Evolutionary conservation across 371 early-diverging fungal genomes (phyloP), one percentile per base, ranked within the genome.

Genomic region (Chytridiales sp.): DNA sequence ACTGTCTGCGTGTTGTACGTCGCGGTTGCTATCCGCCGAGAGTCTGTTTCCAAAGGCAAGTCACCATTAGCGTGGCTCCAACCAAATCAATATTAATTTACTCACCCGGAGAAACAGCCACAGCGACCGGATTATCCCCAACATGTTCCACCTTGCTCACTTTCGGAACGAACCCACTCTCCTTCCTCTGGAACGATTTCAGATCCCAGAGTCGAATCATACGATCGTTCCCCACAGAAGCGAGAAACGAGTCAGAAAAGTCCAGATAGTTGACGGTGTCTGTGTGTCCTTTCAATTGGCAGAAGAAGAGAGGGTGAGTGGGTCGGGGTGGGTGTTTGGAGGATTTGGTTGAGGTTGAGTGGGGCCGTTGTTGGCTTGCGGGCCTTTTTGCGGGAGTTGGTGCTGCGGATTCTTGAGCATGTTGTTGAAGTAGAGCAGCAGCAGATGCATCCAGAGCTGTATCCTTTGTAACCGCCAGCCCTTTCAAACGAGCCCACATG

Each of bases 121-220:
- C 22, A 4, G 5, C 29, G 48, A 19, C 5, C 5, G 48, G 48
- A 4, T 27, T 30, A 27, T 48, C 48, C 6, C 48, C 27, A 4
- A 30, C 48, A 48, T 48, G 48, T 13, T 48, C 48, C 17, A 48
- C 13, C 19, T 48, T 48, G 4, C 30, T 48, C 8, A 48, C 48
- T 27, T 48, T 48, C 6, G 48, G 48, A 4, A 48, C 19, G 29
- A 48, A 48, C 30, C 48, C 32, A 32, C 48, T 48, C 27, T 48
- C 48, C 29, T 48, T 48, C 6, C 29, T 9, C 22, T 48, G 30
- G 19, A 48, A 48, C 9, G 48, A 48, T 6, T 6, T 17, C 15
- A 48, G 13, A 6, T 27, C 8, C 48, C 48, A 48, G 32, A 48
- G 6, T 5, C 48, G 15, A 19, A 48, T 24, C 4, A 13, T 48